Percentiles rank a stretch among this genome's conserved stretches.
These are phyloP conservation scores for Arthrinium phaeospermum DNA, from an alignment of 2,329 filamentous ascomycete genomes.

Conservation along the genomic window DNA sequence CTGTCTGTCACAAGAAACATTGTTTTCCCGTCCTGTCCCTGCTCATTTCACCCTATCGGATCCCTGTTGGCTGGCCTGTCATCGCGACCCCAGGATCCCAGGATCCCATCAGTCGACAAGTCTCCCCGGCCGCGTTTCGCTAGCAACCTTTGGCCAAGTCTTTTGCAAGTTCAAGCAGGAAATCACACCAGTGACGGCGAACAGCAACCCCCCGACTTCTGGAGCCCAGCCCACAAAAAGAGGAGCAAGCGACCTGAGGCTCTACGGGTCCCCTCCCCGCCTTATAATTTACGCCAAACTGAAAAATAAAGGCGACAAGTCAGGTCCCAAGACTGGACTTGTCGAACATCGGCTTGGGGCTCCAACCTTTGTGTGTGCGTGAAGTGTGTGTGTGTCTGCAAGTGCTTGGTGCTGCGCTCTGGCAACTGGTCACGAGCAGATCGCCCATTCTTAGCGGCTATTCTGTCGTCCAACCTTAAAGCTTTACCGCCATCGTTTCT, in stretches of 20 bases:
- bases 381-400: neutral
- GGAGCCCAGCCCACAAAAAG: conserved; percentile 24
- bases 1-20: conserved; percentile 19
- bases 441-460: conserved; percentile 24
- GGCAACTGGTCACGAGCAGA: conserved; percentile 24
- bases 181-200: conserved; percentile 15
- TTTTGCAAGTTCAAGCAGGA: conserved; percentile 13
- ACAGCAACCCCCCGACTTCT: conserved; percentile 17
- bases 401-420: conserved; percentile 12
- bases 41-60: conserved; percentile 16
- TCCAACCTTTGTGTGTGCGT: conserved; percentile 4
- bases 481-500: conserved; percentile 19
- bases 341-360: neutral
- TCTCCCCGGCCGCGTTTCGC: conserved; percentile 17
- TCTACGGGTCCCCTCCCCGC: conserved; percentile 25
- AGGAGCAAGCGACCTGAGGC: conserved; percentile 25
- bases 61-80: conserved; percentile 10
- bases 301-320: conserved; percentile 18
- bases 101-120: conserved; percentile 17
- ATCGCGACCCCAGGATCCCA: conserved; percentile 18
- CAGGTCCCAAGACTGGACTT: conserved; percentile 8
- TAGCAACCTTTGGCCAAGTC: conserved; percentile 18
- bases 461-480: conserved; percentile 21
- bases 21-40: conserved; percentile 18
- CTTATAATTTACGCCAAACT: conserved; percentile 27